phyloP scores from a whole-genome alignment of 371 early-diverging fungal genomes.

The Rhizopus arrhizus region DNA sequence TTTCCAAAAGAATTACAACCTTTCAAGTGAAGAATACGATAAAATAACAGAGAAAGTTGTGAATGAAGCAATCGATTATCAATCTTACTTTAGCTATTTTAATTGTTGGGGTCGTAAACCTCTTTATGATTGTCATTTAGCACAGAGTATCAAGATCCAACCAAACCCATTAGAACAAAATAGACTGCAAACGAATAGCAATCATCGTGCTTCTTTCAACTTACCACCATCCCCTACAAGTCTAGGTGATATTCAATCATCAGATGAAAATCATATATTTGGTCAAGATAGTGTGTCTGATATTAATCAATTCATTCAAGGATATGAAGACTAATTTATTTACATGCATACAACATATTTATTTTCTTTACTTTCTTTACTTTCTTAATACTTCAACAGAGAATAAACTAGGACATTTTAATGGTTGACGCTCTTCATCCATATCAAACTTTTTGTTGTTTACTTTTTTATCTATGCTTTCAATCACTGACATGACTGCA shows the following conservation, averaged over 20 bases:
- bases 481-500: constrained; percentile 36
- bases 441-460: constrained; percentile 33
- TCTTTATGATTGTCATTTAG: constrained; percentile 11
- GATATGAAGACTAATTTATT: constrained; percentile 29
- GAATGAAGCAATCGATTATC: constrained; percentile 25
- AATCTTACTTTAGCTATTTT: constrained; percentile 37
- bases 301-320: constrained; percentile 41
- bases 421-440: constrained; percentile 28
- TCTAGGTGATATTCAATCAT: not conserved
- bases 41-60: constrained; percentile 9
- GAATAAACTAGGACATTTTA: constrained; percentile 31
- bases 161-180: not conserved
- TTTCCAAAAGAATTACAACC: not conserved
- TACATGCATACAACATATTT: too few species aligned
- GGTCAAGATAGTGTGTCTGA: constrained; percentile 31
- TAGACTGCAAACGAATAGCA: not conserved
- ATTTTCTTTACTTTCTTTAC: constrained; percentile 1
- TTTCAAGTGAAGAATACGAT: not conserved
- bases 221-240: not conserved
- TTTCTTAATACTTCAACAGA: constrained; percentile 22
- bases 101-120: constrained; percentile 46
- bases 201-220: not conserved
- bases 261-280: constrained; percentile 1
- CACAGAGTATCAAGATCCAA: not conserved
- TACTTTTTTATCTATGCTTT: constrained; percentile 32